Base-by-base conservation (phyloP, 1,284 basidiomycete genomes). In the Moniliella sp. region DNA sequence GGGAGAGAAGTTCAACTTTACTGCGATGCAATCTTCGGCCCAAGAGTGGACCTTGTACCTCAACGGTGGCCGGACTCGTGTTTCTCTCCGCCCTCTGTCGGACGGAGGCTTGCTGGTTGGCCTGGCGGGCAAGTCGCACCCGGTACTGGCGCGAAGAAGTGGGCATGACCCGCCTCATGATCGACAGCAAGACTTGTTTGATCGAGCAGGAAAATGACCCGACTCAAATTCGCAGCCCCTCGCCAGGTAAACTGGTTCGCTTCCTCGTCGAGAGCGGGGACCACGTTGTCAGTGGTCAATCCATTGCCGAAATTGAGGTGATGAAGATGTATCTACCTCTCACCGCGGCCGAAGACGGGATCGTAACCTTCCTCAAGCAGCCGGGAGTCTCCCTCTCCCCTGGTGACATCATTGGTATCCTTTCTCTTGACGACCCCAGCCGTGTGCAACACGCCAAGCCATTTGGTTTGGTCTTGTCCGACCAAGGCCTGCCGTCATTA, bases 151-250 rank as follows among this genome's bases (percentile, higher is more conserved):
- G 83, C 39, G 91, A 94, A 64, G 91, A 99, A 66, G 88, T 94
- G 37, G 88, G 57, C 30, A 46, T 51, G 38, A 54, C 54, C 50
- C 72, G 91, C 35, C 62, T 97, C 44, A 88, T 88, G 73, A 74
- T 97, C 44, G 84, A 61, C 44, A 72, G 82, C 42, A 91, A 93
- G 70, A 97, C 91, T 16, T 91, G 84, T 63, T 69, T 93, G 63
- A 88, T 99, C 49, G 91, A 94, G 65, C 86, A 97, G 64, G 91
- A 97, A 70, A 93, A 93, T 52, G 91, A 99, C 61, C 91, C 91
- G 4, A 97, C 91, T 11, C 88, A 97, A 63, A 69, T 97, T 36
- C 71, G 88, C 52, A 84, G 79, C 55, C 91, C 91, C 8, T 83
- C 78, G 64, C 91, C 91, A 15, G 91, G 91, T 31, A 99, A 99